Percentiles rank a stretch among this genome's conserved stretches.
Evolutionary conservation across 768 basidiomycete genomes (phyloP).

Genomic region (Mycena olivaceomarginata): DNA sequence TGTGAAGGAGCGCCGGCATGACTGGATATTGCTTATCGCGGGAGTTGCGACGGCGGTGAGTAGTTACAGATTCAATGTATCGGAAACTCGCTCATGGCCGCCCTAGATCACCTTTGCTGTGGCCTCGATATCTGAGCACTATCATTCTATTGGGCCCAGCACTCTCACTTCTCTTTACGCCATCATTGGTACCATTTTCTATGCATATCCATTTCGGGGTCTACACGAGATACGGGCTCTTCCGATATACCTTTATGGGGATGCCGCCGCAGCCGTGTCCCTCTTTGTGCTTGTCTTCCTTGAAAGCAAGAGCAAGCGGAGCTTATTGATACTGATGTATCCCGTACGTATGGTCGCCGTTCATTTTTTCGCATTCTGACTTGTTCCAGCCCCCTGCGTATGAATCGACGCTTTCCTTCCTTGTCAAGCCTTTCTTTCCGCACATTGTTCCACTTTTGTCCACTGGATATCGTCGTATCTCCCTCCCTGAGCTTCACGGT

Average conservation of each 20-base stretch:
- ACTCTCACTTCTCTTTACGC: conserved; percentile 25
- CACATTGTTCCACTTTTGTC: conserved; percentile 29
- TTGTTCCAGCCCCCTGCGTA: conserved; percentile 26
- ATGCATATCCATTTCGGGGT: conserved; percentile 13
- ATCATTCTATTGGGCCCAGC: conserved; percentile 34
- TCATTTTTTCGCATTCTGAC: not conserved
- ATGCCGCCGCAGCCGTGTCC: not conserved
- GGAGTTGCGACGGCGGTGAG: conserved; percentile 24
- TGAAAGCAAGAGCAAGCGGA: conserved; percentile 35
- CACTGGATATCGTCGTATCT: conserved; percentile 16
- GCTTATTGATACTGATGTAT: conserved; percentile 17
- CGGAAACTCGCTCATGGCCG: not conserved
- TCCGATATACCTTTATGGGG: not conserved
- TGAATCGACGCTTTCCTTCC: conserved; percentile 34
- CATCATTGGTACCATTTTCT: conserved; percentile 11
- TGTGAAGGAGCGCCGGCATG: too few relatives aligned
- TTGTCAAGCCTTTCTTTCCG: conserved; percentile 37
- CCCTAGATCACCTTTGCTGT: conserved; percentile 14
- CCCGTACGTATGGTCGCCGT: conserved; percentile 10
- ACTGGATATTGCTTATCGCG: too few relatives aligned
- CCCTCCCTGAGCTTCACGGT: conserved; percentile 30
- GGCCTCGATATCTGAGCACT: conserved; percentile 28
- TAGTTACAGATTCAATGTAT: not conserved
- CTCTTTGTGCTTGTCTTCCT: conserved; percentile 27
- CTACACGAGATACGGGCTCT: not conserved